Percentiles rank a stretch among this genome's conserved stretches.
Evolutionary conservation across 164 flowering plant genomes (phyloP).

Genomic region (Macadamia tetraphylla): DNA sequence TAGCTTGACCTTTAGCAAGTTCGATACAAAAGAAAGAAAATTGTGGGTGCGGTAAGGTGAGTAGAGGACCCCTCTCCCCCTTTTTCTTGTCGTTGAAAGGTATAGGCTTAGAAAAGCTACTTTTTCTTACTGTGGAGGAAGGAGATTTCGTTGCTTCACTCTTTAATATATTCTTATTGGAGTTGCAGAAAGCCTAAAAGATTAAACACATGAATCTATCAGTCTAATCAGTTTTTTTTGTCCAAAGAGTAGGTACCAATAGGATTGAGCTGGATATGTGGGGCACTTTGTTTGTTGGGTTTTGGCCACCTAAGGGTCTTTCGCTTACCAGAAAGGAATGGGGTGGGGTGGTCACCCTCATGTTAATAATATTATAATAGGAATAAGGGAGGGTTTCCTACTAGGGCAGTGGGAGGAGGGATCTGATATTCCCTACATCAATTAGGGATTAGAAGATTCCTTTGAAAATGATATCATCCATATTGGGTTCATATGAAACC

Average conservation of each 20-base stretch:
- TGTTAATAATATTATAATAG: too few species aligned
- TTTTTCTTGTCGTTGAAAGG: slow-evolving; percentile 28
- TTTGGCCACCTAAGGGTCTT: too few species aligned
- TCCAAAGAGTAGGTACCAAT: neutral
- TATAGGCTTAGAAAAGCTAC: slow-evolving; percentile 14
- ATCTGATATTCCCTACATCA: too few species aligned
- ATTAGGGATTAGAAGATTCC: too few species aligned
- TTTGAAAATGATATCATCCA: too few species aligned
- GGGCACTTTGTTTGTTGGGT: neutral
- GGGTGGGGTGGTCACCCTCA: too few species aligned
- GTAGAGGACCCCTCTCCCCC: slow-evolving; percentile 10
- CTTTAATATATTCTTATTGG: slow-evolving; percentile 10
- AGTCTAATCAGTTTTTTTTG: neutral
- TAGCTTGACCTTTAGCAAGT: slow-evolving; percentile 44
- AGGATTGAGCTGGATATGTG: neutral
- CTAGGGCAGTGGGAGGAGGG: too few species aligned
- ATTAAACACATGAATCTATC: slow-evolving; percentile 3
- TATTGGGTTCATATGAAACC: too few species aligned
- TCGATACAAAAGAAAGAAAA: slow-evolving; percentile 28
- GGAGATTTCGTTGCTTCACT: neutral
- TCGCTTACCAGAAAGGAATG: too few species aligned
- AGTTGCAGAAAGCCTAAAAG: slow-evolving; percentile 19
- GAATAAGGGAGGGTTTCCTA: too few species aligned
- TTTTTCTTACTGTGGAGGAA: neutral
- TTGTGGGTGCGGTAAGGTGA: slow-evolving; percentile 16